phyloP scores from a whole-genome alignment of 1,284 basidiomycete species.

The Papiliotrema flavescens region DNA sequence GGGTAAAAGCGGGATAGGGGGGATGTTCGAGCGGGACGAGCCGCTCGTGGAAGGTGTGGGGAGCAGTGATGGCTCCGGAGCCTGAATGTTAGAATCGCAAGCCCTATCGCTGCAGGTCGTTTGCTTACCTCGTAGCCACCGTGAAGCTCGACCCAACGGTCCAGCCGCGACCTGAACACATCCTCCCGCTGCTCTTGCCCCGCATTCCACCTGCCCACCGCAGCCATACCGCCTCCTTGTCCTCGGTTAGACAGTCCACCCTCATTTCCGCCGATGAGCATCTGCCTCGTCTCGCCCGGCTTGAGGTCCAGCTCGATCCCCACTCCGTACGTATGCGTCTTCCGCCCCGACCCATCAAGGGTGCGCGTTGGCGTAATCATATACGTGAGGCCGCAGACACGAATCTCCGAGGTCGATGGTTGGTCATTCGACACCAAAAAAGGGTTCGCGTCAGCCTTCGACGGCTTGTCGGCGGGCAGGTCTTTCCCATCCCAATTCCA shows the following conservation, averaged over 20 bases:
- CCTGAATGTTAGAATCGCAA: not conserved
- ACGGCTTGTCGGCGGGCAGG: constrained; percentile 22
- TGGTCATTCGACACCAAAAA: constrained; percentile 22
- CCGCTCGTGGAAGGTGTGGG: constrained; percentile 37
- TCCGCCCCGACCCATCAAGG: constrained; percentile 33
- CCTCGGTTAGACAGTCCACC: constrained; percentile 38
- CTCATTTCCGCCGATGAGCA: constrained; percentile 29
- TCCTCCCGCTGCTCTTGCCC: constrained; percentile 38
- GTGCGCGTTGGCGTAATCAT: constrained; percentile 47
- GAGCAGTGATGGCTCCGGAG: constrained; percentile 15
- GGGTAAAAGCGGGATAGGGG: constrained; percentile 42
- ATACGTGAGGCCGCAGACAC: constrained; percentile 29
- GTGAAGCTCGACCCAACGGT: constrained; percentile 45
- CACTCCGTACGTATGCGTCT: constrained; percentile 44
- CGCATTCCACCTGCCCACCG: constrained; percentile 46
- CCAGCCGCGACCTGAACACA: constrained; percentile 33
- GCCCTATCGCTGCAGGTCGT: not conserved
- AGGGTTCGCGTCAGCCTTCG: constrained; percentile 27
- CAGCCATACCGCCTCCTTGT: constrained; percentile 42
- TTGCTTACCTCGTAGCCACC: constrained; percentile 30
- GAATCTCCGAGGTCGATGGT: constrained; percentile 1
- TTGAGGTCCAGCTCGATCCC: constrained; percentile 45
- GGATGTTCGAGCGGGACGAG: constrained; percentile 29
- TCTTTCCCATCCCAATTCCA: constrained; percentile 46
- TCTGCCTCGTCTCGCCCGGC: constrained; percentile 41